These are phyloP conservation scores for Neltuma alba DNA, from an alignment of 306 rosid genomes.

Conservation along the genomic window DNA sequence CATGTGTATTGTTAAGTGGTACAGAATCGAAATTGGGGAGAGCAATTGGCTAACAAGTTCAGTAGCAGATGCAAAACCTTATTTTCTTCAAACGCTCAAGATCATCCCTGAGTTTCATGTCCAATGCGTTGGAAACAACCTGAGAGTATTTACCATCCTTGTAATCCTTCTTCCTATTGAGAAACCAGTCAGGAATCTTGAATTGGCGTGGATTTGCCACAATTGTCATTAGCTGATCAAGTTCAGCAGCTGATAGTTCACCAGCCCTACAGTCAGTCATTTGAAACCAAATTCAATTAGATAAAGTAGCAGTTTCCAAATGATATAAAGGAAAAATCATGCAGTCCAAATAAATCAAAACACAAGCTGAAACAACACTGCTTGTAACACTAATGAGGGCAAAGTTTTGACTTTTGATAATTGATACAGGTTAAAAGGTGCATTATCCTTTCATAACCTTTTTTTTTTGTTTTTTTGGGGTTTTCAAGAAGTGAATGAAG, in stretches of 20 bases:
- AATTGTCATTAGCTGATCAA: constrained; percentile 18
- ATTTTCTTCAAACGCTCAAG: constrained; percentile 92
- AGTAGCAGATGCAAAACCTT: constrained; percentile 47
- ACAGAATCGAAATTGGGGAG: background rate
- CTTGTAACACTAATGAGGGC: background rate
- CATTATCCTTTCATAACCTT: background rate
- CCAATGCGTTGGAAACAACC: constrained; percentile 57
- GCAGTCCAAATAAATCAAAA: background rate
- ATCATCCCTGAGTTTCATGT: constrained; percentile 88
- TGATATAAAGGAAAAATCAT: background rate
- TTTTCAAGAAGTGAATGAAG: background rate
- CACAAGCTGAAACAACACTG: background rate
- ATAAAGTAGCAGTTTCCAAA: background rate
- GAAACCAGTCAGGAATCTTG: constrained; percentile 27
- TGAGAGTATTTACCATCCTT: constrained; percentile 25
- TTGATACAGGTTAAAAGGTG: background rate
- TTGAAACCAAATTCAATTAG: background rate
- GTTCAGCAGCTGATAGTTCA: constrained; percentile 22
- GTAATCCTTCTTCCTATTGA: constrained; percentile 27
- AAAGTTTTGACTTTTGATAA: too few species aligned
- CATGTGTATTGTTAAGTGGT: background rate
- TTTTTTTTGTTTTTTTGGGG: too few species aligned
- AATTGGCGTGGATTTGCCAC: constrained; percentile 27
- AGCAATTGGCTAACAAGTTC: background rate
- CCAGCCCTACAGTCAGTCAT: constrained; percentile 6